Base-by-base conservation (phyloP, 768 basidiomycete genomes). In the Xerocomellus amylosporus region DNA sequence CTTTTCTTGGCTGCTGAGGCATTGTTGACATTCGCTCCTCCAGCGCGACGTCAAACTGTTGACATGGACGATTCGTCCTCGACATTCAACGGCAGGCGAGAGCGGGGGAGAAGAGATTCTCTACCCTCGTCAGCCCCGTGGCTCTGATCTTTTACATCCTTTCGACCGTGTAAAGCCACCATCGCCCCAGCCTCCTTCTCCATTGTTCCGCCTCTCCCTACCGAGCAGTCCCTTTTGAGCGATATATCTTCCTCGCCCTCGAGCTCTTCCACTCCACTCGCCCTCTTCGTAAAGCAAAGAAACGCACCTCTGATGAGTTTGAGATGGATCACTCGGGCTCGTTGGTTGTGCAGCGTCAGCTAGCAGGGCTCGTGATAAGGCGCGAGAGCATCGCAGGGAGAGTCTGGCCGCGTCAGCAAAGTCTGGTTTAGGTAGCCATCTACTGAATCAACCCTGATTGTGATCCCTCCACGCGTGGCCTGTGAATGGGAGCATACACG, bases 61-160 rank as follows among this genome's bases (percentile, higher is more conserved):
- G 39, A 66, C 77, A 33, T 81, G 80, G 8, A 69, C 80, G 13
- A 71, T 88, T 49, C 83, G 86, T 41, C 66, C 74, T 42, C 79
- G 79, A 34, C 82, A 81, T 53, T 93, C 90, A 1, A 78, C 82
- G 54, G 81, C 87, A 8, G 87, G 89, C 59, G 91, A 93, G 71
- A 93, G 90, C 64, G 91, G 91, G 5, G 90, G 91, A 38, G 91
- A 93, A 71, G 91, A 93, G 70, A 92, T 93, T 55, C 73, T 93
- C 26, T 93, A 93, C 70, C 90, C 90, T 38, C 86, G 90, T 53
- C 83, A 88, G 56, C 74, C 74, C 20, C 62, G 62, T 39, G 63
- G 57, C 9, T 39, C 63, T 15, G 67, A 71, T 20, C 55, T 72
- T 45, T 55, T 69, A 10, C 63, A 72, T 52, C 66, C 73, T 8